Percentiles rank a stretch among this genome's conserved stretches.
Evolutionary conservation across 2,329 filamentous ascomycete species (phyloP).

Genomic region (Monosporascus sp.): DNA sequence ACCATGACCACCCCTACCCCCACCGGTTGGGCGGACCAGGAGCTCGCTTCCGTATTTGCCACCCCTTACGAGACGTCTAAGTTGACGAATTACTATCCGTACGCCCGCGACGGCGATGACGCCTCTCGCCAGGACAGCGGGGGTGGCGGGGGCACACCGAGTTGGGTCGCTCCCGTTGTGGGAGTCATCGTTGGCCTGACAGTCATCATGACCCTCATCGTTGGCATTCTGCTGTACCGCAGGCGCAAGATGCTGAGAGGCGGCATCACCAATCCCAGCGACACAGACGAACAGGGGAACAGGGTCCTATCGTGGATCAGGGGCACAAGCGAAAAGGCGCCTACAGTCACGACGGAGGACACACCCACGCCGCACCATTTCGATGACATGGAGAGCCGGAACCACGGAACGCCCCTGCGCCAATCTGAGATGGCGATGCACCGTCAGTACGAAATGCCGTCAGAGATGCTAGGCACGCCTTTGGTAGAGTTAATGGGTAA

Average conservation of each 20-base stretch:
- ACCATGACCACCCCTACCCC: conserved; percentile 60
- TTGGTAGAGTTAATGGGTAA: conserved; percentile 46
- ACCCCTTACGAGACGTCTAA: conserved; percentile 51
- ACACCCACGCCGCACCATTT: conserved; percentile 22
- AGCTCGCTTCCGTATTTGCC: conserved; percentile 49
- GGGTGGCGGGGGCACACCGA: conserved; percentile 38
- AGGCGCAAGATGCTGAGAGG: conserved; percentile 39
- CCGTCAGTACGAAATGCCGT: conserved; percentile 5
- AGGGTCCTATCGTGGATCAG: conserved; percentile 50
- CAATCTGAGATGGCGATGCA: conserved; percentile 10
- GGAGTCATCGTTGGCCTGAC: conserved; percentile 58
- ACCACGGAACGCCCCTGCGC: conserved; percentile 14
- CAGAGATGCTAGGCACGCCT: conserved; percentile 39
- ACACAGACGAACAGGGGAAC: conserved; percentile 41
- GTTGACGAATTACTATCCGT: conserved; percentile 58
- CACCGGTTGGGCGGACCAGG: conserved; percentile 47
- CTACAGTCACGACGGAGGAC: conserved; percentile 43
- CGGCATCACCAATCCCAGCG: conserved; percentile 30
- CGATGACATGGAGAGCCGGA: conserved; percentile 34
- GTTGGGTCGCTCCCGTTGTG: conserved; percentile 57
- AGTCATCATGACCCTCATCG: conserved; percentile 45
- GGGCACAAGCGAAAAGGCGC: conserved; percentile 37
- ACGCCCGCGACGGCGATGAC: conserved; percentile 33
- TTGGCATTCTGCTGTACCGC: conserved; percentile 50
- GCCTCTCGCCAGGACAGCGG: conserved; percentile 19